Evolutionary conservation across 371 early-diverging fungal genomes (phyloP), one percentile per base, ranked within the genome.

Genomic region (Mortierella sp.): DNA sequence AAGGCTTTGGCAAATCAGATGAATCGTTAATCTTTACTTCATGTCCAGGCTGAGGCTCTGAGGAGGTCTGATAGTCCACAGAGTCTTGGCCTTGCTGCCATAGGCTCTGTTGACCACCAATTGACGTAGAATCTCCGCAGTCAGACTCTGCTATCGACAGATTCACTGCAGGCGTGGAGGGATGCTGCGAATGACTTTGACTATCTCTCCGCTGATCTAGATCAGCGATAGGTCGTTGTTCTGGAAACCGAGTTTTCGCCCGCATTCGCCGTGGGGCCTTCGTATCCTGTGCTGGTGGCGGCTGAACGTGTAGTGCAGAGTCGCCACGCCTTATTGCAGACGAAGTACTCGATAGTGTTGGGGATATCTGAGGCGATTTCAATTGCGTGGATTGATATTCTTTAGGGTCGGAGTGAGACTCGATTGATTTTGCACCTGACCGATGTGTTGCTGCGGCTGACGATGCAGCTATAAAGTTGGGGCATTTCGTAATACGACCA

Each of bases 1-100:
- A 43, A 13, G 15, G 43, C 15, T 43, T 15, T n/a, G 43, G 16
- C 1, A 58, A 10, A 61, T 10, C 9, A 36, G 36, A 6, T 36
- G 36, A 6, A 36, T 36, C 36, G 36, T n/a, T 40, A 61, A 3
- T 41, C 1, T 15, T 64, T 57, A 65, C 66, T 53, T 64, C 65
- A 21, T 21, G 66, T 24, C 57, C 66, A 55, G 41, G 38, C 10
- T 57, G 11, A 7, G 40, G 32, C 21, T 62, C 55, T 22, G 19
- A 21, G n/a, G 15, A 38, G 21, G 69, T 15, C 3, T 58, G 33
- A 16, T 15, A 45, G 6, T 38, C 43, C n/a, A 65, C 4, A 21
- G 22, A 21, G 7, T 28, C 38, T 7, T 65, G 63, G 5, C 11
- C 32, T 47, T 32, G 60, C 9, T 38, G 8, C 11, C 19, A 11